Evolutionary conservation across 2,329 filamentous ascomycete genomes (phyloP), one percentile per base, ranked within the genome.

Genomic region (Aspergillus novofumigatus): DNA sequence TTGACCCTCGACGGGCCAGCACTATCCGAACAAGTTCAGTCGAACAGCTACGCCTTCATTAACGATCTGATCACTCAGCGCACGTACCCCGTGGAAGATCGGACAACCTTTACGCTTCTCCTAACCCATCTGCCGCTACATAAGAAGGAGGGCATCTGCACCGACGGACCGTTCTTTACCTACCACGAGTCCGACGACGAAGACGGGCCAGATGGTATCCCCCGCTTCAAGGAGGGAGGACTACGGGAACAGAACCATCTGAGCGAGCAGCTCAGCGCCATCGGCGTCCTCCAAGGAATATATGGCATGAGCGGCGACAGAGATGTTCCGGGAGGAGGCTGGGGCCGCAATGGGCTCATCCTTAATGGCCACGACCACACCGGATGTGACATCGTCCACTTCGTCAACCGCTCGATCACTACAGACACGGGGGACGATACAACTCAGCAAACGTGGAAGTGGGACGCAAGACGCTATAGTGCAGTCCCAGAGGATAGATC

Each of bases 301-400:
- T 92, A 91, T 63, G 91, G 91, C 10, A 85, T 94, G 74, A 90
- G 80, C 66, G 84, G 83, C 5, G 82, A 90, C 60, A 66, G 77
- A 1, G 72, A 77, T 29, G 88, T 84, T 0, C 78, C 84, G 0
- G 85, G 79, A 0, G 70, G 75, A 10, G 91, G 91, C 1, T 76
- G 77, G 52, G 91, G 91, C 1, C 81, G 91, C 17, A 82, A 80
- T 8, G 92, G 93, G 0, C 77, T 97, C 5, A 86, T 99, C 26
- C 76, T 99, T 42, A 97, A 92, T 51, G 94, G 94, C 0, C 94
- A 99, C 71, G 94, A 99, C 69, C 94, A 99, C 72, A 90, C 90
- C 64, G 94, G 94, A 6, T 99, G 94, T 70, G 92, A 97, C 73
- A 89, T 88, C 7, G 88, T 89, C 68, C 94, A 99, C 77, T 93